phyloP scores from a whole-genome alignment of 148 eudicot genomes.

The Persicaria maculosa region DNA sequence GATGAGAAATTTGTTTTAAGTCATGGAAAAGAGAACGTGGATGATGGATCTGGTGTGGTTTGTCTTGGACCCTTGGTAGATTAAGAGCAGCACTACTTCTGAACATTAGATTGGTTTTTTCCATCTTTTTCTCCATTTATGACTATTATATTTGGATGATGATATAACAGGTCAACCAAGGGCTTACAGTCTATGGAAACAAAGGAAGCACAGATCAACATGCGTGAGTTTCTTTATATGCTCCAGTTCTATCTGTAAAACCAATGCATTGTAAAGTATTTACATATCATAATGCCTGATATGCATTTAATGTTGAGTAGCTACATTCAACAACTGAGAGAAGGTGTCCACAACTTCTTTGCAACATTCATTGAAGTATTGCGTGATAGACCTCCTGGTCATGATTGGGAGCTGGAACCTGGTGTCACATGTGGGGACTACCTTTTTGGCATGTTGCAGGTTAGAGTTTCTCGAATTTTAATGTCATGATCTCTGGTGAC shows the following conservation, averaged over 20 bases:
- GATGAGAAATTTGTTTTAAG: not conserved
- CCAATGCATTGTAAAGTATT: not conserved
- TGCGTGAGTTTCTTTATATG: slow-evolving; percentile 51
- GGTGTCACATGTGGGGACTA: slow-evolving; percentile 99
- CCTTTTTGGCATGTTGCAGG: slow-evolving; percentile 98
- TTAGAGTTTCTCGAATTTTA: slow-evolving; percentile 19
- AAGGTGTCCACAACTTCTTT: slow-evolving; percentile 97
- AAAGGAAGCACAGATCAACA: slow-evolving; percentile 99
- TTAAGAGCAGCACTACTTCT: not conserved
- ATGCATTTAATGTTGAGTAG: slow-evolving; percentile 24
- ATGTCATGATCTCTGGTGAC: not conserved
- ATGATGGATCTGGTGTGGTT: not conserved
- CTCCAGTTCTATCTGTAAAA: not conserved
- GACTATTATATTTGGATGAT: not conserved
- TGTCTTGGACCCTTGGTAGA: not conserved
- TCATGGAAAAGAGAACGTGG: not conserved
- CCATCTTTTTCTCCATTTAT: not conserved
- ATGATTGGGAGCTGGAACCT: slow-evolving; percentile 99
- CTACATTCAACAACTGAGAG: slow-evolving; percentile 97
- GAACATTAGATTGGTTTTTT: not conserved
- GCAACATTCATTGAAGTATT: slow-evolving; percentile 94
- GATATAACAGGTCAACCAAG: slow-evolving; percentile 77
- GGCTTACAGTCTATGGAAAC: slow-evolving; percentile 88
- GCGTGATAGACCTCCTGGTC: slow-evolving; percentile 98
- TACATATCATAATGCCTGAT: not conserved